Evolutionary conservation across 805 yeast genomes (phyloP), one percentile per base, ranked within the genome.

Genomic region (Starmera quercuum): DNA sequence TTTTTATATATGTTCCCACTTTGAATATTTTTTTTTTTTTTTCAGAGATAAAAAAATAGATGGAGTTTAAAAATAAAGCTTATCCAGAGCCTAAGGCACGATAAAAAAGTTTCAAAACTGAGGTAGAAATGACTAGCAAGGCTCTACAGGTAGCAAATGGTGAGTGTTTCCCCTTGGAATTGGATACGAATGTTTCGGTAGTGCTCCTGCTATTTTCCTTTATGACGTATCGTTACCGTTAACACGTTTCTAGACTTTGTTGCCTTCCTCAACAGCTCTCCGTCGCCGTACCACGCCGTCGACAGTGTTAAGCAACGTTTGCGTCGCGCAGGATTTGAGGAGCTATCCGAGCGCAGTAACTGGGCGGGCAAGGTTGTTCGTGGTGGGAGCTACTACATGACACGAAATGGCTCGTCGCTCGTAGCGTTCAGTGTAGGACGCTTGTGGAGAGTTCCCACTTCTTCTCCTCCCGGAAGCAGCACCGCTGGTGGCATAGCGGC

Each of bases 221-320:
- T n/a, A n/a, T n/a, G n/a, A n/a, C n/a, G n/a, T n/a, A n/a, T n/a
- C n/a, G n/a, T n/a, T n/a, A n/a, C n/a, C n/a, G n/a, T n/a, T n/a
- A n/a, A n/a, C n/a, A n/a, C n/a, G n/a, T n/a, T 54, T 3, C 46
- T 66, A 42, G 84, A 80, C 31, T 85, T 88, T 49, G 64, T 88
- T 31, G 66, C 73, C 29, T 90, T 82, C 52, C 79, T 92, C 40
- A 86, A 86, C 60, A 66, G 70, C 4, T 81, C 95, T 0, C 97
- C 96, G 13, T 80, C 97, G 1, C 97, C 97, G 0, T 90, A 87
- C 56, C 97, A 92, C 58, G 95, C 87, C 1, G 95, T 88, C 7
- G 70, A 73, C 31, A 70, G 73, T 18, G 75, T 78, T 29, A 79
- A 79, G 47, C 44, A 55, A n/a, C 59, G 64, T 32, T 66, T 90